Evolutionary conservation across 768 basidiomycete genomes (phyloP), one percentile per base, ranked within the genome.

Genomic region (Peribolospora baueri): DNA sequence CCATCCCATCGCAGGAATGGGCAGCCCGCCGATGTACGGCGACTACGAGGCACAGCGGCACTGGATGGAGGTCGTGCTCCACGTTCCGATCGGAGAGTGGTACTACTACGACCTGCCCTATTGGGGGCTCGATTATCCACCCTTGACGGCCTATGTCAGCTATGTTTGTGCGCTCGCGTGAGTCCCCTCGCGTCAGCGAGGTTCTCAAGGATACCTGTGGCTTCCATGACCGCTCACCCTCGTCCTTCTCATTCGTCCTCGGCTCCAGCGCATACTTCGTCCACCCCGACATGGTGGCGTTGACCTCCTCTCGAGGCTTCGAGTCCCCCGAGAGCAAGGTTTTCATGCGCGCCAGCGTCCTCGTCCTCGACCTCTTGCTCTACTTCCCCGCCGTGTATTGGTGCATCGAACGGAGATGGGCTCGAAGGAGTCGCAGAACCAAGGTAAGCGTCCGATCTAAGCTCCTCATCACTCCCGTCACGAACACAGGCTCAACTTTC

Each of bases 91-190:
- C 14, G 69, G 68, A 10, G 68, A 80, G 58, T 95, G 90, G 90
- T 95, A 95, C 67, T 78, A 69, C 1, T 84, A 87, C 66, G 84
- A 91, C 63, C 71, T 84, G 40, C 76, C 76, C 42, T 91, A 91
- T 63, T 95, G 90, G 90, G 85, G 85, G 0, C 72, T 95, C 52
- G 90, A 95, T 67, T 95, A 95, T 69, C 88, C 88, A 3, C 88
- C 88, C 3, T 63, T 93, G 58, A 93, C 88, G 3, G 90, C 85
- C 3, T 91, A 90, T 63, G 72, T 79, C 40, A 86, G 84, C 11
- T 90, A 81, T 81, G 41, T 83, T 51, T 86, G 80, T 64, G 84
- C 84, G 5, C 65, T 74, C 50, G 65, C 84, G 84, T 85, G 60
- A 59, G 81, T 74, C 10, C 10, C 8, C 41, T 43, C 39, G 36